phyloP scores from a whole-genome alignment of 495 filamentous ascomycete genomes.

The Podospora anserina region DNA sequence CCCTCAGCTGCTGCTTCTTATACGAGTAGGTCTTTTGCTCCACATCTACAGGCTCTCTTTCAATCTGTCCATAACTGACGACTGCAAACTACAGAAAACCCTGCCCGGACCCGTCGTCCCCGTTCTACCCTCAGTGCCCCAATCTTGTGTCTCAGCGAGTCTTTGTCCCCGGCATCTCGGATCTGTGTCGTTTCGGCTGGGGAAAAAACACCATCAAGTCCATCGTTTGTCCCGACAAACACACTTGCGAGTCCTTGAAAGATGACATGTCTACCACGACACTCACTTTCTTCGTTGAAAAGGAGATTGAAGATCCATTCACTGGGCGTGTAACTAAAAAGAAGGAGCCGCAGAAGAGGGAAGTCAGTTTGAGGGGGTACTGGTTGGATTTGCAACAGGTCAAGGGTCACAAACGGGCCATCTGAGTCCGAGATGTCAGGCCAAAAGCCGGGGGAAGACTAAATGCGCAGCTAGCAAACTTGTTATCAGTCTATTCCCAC shows the following conservation, averaged over 20 bases:
- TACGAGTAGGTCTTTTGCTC: not conserved
- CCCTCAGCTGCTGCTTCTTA: not conserved
- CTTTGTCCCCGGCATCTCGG: not conserved
- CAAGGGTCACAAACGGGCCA: not conserved
- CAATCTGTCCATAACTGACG: not conserved
- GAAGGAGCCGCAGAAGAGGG: not conserved
- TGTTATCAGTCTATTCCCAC: not conserved
- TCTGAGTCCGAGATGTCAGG: not conserved
- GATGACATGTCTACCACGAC: not conserved
- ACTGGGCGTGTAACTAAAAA: not conserved
- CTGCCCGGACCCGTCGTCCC: not conserved
- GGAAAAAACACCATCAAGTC: not conserved
- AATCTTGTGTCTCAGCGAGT: not conserved
- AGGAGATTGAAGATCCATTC: not conserved
- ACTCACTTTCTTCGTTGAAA: not conserved
- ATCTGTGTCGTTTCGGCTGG: not conserved
- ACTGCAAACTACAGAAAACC: not conserved
- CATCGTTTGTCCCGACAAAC: not conserved
- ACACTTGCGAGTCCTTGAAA: not conserved
- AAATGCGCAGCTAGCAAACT: too few species aligned
- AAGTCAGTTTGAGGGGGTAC: not conserved
- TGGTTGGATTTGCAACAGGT: not conserved
- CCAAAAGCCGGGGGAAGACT: too few species aligned
- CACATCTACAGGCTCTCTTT: not conserved
- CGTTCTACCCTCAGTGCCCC: not conserved